Conservation (phyloP, 371 early-diverging fungal genomes). For the Syncephalis fuscata region DNA sequence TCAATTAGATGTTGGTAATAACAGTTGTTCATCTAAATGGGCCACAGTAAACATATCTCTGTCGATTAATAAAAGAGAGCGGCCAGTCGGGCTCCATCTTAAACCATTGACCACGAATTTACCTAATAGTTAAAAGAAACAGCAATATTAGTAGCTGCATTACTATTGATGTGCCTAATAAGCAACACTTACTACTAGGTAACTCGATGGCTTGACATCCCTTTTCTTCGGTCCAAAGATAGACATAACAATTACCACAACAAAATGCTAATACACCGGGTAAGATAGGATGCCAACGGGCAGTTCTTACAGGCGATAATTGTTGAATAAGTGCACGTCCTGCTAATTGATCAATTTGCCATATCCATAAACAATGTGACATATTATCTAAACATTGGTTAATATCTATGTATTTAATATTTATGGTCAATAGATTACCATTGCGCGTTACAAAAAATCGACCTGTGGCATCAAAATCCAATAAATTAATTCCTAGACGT, state of each 20-base stretch:
- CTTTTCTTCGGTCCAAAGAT: conserved; percentile 12
- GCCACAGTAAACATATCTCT: neutral
- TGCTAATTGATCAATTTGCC: conserved; percentile 23
- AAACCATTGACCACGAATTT: neutral
- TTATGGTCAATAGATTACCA: conserved; percentile 4
- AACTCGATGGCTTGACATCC: neutral
- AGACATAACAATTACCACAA: conserved; percentile 29
- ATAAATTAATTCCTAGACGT: conserved; percentile 30
- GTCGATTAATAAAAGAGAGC: neutral
- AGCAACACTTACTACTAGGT: too few relatives aligned
- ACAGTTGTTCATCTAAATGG: too few relatives aligned
- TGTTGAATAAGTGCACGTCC: conserved; percentile 28
- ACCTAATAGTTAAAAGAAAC: neutral
- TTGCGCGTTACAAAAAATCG: conserved; percentile 11
- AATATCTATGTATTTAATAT: neutral
- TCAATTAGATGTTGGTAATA: too few relatives aligned
- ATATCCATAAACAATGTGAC: conserved; percentile 43
- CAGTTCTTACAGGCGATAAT: conserved; percentile 18
- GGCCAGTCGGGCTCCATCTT: neutral
- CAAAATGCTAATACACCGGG: conserved; percentile 23
- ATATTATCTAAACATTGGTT: conserved; percentile 26
- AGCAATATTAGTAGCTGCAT: too few relatives aligned
- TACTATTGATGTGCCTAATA: too few relatives aligned
- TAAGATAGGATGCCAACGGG: conserved; percentile 36
- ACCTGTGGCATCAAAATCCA: conserved; percentile 41